Evolutionary conservation across 768 basidiomycete genomes (phyloP).

Genomic region (Psilocybe tampanensis): DNA sequence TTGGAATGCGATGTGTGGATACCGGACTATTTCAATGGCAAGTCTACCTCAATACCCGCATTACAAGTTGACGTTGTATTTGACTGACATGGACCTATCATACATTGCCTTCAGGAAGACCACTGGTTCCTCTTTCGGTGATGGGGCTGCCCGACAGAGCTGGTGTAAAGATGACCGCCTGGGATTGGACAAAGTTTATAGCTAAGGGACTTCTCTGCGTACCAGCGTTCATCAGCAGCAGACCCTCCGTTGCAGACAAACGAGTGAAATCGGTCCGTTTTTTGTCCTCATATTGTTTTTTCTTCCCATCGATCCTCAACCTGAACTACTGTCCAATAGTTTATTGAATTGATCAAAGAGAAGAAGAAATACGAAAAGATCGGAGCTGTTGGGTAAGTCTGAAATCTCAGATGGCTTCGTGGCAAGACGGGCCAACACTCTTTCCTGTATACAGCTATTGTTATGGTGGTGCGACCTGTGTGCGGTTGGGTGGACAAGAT

Average conservation of each 20-base stretch:
- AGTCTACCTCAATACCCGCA: conserved; percentile 5
- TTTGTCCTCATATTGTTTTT: not conserved
- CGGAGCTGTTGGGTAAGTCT: conserved; percentile 43
- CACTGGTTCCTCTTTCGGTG: conserved; percentile 25
- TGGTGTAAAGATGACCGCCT: conserved; percentile 31
- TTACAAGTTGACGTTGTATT: too few relatives aligned
- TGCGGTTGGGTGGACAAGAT: conserved; percentile 38
- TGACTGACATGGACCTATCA: not conserved
- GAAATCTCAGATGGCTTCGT: not conserved
- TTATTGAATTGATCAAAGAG: conserved; percentile 35
- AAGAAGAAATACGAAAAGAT: conserved; percentile 44
- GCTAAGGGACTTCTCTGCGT: conserved; percentile 24
- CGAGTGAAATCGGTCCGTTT: conserved; percentile 31
- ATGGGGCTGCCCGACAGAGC: conserved; percentile 30
- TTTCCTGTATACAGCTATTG: conserved; percentile 34
- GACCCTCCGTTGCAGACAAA: conserved; percentile 32
- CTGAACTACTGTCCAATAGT: conserved; percentile 22
- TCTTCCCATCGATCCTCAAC: conserved; percentile 1
- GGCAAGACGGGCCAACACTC: not conserved
- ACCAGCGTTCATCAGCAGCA: conserved; percentile 29
- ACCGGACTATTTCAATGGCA: conserved; percentile 64
- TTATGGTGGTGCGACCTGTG: conserved; percentile 40
- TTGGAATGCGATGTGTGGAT: conserved; percentile 64
- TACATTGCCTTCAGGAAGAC: conserved; percentile 31
- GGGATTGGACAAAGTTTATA: conserved; percentile 28